phyloP scores from a whole-genome alignment of 306 rosid genomes.

The Pyrus communis region DNA sequence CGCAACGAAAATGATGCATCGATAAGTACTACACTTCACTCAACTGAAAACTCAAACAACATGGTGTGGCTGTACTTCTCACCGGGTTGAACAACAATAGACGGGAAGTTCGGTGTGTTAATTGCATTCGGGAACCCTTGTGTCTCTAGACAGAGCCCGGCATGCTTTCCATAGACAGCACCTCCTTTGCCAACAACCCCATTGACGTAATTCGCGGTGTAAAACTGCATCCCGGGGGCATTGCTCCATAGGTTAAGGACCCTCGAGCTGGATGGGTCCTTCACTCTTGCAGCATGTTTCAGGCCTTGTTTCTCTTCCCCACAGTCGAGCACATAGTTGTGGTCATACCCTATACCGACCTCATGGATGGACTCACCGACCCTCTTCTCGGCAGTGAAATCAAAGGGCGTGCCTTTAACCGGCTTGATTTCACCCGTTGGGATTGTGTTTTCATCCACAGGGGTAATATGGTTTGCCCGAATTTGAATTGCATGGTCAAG shows the following conservation, averaged over 20 bases:
- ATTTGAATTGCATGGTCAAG: conserved; percentile 72
- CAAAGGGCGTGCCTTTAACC: conserved; percentile 72
- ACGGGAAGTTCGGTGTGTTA: conserved; percentile 66
- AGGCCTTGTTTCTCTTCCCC: conserved; percentile 61
- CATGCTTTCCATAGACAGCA: conserved; percentile 69
- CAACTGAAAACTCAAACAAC: conserved; percentile 80
- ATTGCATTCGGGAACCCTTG: conserved; percentile 91
- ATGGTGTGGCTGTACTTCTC: conserved; percentile 72
- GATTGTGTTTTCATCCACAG: conserved; percentile 54
- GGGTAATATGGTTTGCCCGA: conserved; percentile 64
- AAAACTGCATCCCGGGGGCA: conserved; percentile 88
- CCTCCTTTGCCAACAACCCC: conserved; percentile 66
- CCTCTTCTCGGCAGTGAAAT: conserved; percentile 67
- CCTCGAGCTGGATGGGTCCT: conserved; percentile 75
- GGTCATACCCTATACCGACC: conserved; percentile 83
- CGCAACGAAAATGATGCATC: no score
- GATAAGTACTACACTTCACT: conserved; percentile 18
- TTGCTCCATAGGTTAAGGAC: conserved; percentile 80
- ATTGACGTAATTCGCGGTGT: conserved; percentile 76
- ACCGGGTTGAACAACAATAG: conserved; percentile 70
- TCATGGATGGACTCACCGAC: conserved; percentile 56
- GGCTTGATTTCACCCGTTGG: conserved; percentile 80
- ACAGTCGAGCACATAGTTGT: conserved; percentile 73
- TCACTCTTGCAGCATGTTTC: conserved; percentile 77
- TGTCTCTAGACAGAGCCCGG: conserved; percentile 86